Evolutionary conservation across 1,139 yeast species (phyloP), one percentile per base, ranked within the genome.

Genomic region (Debaryomyces udenii): DNA sequence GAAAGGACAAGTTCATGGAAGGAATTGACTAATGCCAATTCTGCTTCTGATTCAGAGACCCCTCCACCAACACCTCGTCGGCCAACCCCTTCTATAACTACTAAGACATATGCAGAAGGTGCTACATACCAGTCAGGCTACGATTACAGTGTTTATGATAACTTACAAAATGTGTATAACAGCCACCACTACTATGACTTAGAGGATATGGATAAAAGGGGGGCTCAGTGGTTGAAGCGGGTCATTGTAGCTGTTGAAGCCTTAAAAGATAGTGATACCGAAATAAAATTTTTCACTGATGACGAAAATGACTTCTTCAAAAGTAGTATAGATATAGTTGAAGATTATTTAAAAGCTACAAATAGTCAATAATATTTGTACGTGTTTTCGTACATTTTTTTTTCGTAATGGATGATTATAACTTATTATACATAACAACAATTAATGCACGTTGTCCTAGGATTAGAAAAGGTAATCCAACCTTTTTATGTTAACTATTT

Each of bases 201-300:
- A 45, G 69, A 68, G 43, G 70, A 68, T 35, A 59, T 60, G 37
- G 85, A 80, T 54, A 65, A 59, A 39, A 66, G 59, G 38, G 81
- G 80, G 1, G 76, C 77, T 1, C 48, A 61, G 18, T 80, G 84
- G 83, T 66, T 73, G 24, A 66, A 64, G 32, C 62, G 80, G 43
- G 66, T 75, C 2, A 55, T 68, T 15, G 50, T 59, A 3, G 70
- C 76, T 2, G 47, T 70, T 10, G 60, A 63, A 32, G 57, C 51
- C 14, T 61, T 80, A 34, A 74, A 75, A 10, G 66, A 65, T n/a
- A 56, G 67, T 3, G 51, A 57, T n/a, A 66, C 74, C 1, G 60
- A 57, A 42, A 49, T 73, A n/a, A 51, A 56, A 26, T 56, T 73
- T 37, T 71, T 73, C 49, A 56, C 56, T 17, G 78, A 73, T 53